Conservation (phyloP, 495 filamentous ascomycete species). For the Xylaria longipes region DNA sequence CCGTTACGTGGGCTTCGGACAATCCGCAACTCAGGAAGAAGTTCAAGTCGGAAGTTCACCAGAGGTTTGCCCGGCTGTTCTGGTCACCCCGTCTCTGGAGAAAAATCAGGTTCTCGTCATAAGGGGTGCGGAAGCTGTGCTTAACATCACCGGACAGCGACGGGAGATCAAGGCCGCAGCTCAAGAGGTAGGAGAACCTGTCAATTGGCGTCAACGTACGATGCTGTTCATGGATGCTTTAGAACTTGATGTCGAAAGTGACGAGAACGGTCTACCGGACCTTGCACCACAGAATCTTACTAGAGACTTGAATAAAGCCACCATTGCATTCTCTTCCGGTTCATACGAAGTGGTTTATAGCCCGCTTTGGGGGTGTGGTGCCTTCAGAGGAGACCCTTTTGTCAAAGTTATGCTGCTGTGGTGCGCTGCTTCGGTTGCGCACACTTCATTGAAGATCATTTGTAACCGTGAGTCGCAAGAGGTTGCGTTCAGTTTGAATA, state of each 20-base stretch:
- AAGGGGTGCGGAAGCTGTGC: conserved; percentile 4
- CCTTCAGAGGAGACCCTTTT: conserved; percentile 38
- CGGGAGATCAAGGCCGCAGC: not conserved
- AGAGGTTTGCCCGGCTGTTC: conserved; percentile 37
- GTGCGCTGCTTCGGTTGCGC: conserved; percentile 35
- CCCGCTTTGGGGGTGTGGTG: conserved; percentile 39
- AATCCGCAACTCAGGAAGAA: conserved; percentile 42
- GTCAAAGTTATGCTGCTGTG: conserved; percentile 38
- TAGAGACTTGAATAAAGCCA: conserved; percentile 33
- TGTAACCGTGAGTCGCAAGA: conserved; percentile 23
- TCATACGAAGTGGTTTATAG: conserved; percentile 26
- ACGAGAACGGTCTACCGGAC: conserved; percentile 27
- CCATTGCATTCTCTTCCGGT: conserved; percentile 31
- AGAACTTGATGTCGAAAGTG: conserved; percentile 34
- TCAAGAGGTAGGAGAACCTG: conserved; percentile 20
- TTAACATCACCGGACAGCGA: conserved; percentile 5
- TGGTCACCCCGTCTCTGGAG: conserved; percentile 32
- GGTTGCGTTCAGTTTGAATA: not conserved
- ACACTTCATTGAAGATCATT: conserved; percentile 27
- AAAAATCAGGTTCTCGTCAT: conserved; percentile 1
- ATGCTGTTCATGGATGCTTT: conserved; percentile 44
- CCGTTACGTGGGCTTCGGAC: conserved; percentile 33
- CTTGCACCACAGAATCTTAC: conserved; percentile 26
- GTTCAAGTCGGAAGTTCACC: conserved; percentile 34
- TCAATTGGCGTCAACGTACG: conserved; percentile 24